These are phyloP conservation scores for Aspergillus phoenicis DNA, from an alignment of 2,329 filamentous ascomycete species.

Conservation along the genomic window DNA sequence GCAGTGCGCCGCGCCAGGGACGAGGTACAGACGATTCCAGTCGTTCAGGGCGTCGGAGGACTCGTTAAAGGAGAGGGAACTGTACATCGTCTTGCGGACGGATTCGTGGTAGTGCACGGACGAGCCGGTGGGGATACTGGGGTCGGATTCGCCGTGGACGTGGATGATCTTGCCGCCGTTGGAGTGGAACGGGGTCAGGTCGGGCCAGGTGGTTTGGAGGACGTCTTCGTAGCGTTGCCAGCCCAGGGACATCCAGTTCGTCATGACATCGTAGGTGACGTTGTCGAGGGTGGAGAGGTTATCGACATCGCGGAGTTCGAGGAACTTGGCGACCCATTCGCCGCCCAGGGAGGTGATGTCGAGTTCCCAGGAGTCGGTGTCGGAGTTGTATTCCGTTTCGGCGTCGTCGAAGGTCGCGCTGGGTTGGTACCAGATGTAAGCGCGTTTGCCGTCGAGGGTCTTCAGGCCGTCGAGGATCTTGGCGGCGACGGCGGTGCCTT, in stretches of 20 bases:
- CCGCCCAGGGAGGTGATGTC: conserved; percentile 38
- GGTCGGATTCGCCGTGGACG: conserved; percentile 61
- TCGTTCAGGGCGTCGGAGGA: conserved; percentile 48
- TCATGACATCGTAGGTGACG: conserved; percentile 61
- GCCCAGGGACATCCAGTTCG: conserved; percentile 56
- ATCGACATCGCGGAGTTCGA: conserved; percentile 31
- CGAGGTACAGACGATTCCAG: conserved; percentile 60
- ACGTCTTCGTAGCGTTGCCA: conserved; percentile 53
- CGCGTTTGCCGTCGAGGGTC: conserved; percentile 42
- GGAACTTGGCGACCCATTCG: conserved; percentile 40
- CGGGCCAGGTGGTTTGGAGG: conserved; percentile 58
- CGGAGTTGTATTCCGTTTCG: conserved; percentile 30
- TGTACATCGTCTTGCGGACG: conserved; percentile 56
- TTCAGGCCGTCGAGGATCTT: conserved; percentile 45
- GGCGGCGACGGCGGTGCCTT: conserved; percentile 37
- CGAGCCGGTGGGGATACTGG: conserved; percentile 55
- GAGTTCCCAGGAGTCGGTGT: conserved; percentile 34
- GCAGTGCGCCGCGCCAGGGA: conserved; percentile 59
- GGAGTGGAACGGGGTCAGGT: conserved; percentile 54
- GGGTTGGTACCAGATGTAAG: conserved; percentile 43
- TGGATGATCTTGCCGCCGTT: conserved; percentile 60
- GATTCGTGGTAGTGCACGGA: conserved; percentile 60
- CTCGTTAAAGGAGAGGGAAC: conserved; percentile 41
- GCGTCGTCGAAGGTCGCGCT: conserved; percentile 32
- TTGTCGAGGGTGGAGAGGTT: conserved; percentile 48